Percentiles rank a stretch among this genome's conserved stretches.
Evolutionary conservation across 2,329 filamentous ascomycete species (phyloP).

Genomic region (Paraphaeosphaeria minitans): DNA sequence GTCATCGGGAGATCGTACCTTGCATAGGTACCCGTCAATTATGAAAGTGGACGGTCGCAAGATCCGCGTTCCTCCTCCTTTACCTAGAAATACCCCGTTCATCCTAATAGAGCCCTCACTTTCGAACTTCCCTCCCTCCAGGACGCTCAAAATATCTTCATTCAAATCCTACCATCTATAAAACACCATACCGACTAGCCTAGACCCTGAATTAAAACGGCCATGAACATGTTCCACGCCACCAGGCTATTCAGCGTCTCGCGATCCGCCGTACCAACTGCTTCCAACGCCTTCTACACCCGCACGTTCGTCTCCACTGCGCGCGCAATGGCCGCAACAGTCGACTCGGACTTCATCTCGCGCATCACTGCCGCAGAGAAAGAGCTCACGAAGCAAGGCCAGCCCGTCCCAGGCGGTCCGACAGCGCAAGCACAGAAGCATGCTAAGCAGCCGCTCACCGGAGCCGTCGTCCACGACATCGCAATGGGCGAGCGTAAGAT

Average conservation of each 20-base stretch:
- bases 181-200: not conserved
- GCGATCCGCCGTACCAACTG: constrained; percentile 15
- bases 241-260: constrained; percentile 17
- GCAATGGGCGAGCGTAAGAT: constrained; percentile 50
- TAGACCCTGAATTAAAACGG: constrained; percentile 7
- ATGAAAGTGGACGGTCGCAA: not conserved
- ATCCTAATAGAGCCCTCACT: not conserved
- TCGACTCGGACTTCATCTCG: constrained; percentile 49
- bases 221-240: constrained; percentile 19
- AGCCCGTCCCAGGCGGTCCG: constrained; percentile 47
- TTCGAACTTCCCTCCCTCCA: not conserved
- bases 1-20: constrained; percentile 11
- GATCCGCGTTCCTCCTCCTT: not conserved
- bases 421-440: constrained; percentile 52
- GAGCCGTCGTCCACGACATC: constrained; percentile 48
- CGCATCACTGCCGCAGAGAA: constrained; percentile 50
- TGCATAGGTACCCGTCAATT: constrained; percentile 4
- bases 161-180: not conserved
- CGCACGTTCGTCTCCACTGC: constrained; percentile 22
- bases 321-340: constrained; percentile 22
- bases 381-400: constrained; percentile 42
- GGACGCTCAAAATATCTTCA: not conserved
- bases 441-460: constrained; percentile 36
- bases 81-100: not conserved
- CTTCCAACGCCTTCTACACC: constrained; percentile 14